Evolutionary conservation across 345 rosid species (phyloP).

Genomic region (Gynandropsis gynandra): DNA sequence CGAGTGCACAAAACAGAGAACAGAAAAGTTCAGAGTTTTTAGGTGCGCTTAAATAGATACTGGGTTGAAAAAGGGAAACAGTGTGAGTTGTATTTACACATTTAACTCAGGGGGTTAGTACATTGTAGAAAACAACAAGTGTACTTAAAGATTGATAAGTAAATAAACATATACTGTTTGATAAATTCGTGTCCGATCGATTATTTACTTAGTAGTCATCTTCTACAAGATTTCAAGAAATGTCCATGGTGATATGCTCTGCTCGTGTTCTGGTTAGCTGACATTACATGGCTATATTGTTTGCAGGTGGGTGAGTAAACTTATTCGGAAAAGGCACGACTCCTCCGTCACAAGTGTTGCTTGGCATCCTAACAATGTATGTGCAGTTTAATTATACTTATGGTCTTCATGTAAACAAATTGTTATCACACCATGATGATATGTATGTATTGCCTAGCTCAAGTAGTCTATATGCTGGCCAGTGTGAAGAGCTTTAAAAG

Average conservation of each 20-base stretch:
- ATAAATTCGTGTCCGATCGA: too few species aligned
- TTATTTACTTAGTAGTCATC: too few species aligned
- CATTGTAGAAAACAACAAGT: too few species aligned
- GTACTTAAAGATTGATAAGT: too few species aligned
- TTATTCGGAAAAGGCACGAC: constrained; percentile 80
- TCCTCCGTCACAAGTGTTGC: constrained; percentile 94
- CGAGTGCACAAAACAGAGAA: too few species aligned
- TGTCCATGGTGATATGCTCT: background rate
- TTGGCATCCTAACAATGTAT: constrained; percentile 98
- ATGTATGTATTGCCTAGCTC: constrained; percentile 2
- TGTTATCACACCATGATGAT: background rate
- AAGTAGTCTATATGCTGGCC: constrained; percentile 3
- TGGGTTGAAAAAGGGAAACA: too few species aligned
- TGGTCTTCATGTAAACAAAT: constrained; percentile 1
- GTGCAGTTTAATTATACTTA: constrained; percentile 22
- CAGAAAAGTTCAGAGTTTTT: too few species aligned
- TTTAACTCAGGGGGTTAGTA: too few species aligned
- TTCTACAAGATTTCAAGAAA: too few species aligned
- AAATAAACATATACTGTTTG: too few species aligned
- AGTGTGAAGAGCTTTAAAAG: constrained; percentile 5
- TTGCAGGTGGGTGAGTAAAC: constrained; percentile 99
- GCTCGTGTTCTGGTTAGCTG: constrained; percentile 8
- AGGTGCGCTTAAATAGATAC: too few species aligned
- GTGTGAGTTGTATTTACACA: too few species aligned
- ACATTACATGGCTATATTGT: constrained; percentile 21